Evolutionary conservation across 768 basidiomycete species (phyloP).

Genomic region (Pleurotus eryngii): DNA sequence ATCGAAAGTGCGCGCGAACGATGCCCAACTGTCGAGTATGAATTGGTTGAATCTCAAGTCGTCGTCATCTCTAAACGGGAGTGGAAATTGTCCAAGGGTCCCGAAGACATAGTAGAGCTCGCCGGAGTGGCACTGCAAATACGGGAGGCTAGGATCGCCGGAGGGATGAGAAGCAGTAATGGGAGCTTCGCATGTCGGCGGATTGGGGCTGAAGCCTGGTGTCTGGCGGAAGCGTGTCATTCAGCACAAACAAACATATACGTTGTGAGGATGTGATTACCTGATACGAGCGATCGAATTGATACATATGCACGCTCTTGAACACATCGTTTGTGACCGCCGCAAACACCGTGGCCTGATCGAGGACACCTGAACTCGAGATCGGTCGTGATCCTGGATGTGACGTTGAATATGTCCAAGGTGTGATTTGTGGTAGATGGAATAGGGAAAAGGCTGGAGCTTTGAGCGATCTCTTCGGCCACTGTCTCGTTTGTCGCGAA

Average conservation of each 20-base stretch:
- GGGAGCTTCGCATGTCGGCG: conserved; percentile 42
- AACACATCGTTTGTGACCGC: conserved; percentile 39
- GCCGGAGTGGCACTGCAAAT: conserved; percentile 41
- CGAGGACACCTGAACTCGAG: conserved; percentile 45
- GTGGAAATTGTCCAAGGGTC: conserved; percentile 32
- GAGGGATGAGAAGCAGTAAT: conserved; percentile 36
- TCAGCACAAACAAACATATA: no score
- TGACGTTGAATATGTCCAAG: conserved; percentile 43
- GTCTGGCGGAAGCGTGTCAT: conserved; percentile 1
- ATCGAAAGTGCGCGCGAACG: conserved; percentile 44
- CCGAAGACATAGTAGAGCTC: conserved; percentile 29
- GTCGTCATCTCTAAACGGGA: conserved; percentile 42
- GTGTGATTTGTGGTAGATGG: conserved; percentile 32
- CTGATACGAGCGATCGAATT: conserved; percentile 43
- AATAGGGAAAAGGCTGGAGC: conserved; percentile 34
- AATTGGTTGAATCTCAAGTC: conserved; percentile 45
- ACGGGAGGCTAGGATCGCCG: conserved; percentile 44
- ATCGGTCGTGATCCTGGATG: conserved; percentile 40
- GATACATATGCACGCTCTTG: conserved; percentile 39
- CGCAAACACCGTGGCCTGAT: conserved; percentile 46
- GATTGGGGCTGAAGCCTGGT: conserved; percentile 40
- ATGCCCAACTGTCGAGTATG: conserved; percentile 40
- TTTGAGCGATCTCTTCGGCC: conserved; percentile 1
- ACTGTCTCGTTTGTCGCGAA: not conserved
- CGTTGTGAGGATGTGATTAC: conserved; percentile 4